Evolutionary conservation across 2,329 filamentous ascomycete species (phyloP), one percentile per base, ranked within the genome.

Genomic region (Remersonia thermophila): DNA sequence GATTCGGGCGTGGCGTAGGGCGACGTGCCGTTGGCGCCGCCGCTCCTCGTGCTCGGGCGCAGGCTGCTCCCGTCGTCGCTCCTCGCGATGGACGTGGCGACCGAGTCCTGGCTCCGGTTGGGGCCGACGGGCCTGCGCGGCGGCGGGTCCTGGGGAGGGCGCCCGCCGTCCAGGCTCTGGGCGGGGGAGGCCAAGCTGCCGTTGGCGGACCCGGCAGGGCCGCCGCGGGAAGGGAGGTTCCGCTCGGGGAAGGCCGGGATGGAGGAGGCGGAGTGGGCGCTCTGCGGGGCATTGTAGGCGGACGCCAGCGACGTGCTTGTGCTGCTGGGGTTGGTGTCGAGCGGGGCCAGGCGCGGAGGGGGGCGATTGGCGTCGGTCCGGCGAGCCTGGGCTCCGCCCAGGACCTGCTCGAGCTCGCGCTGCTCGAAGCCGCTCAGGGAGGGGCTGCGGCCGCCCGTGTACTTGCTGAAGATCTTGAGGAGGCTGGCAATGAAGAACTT

Each of bases 401-500:
- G 63, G 31, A 96, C 72, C 48, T 80, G 70, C 35, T 89, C 83
- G 41, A 80, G 65, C 60, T 95, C 86, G 41, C 71, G 73, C 35
- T 74, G 69, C 48, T 89, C 83, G 55, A 98, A 96, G 7, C 89
- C 89, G 37, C 73, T 65, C 35, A 98, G 67, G 40, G 82, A 73
- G 2, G 91, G 91, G 23, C 76, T 61, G 51, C 79, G 81, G 10
- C 89, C 89, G 18, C 84, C 83, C 1, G 91, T 96, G 55, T 96
- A 98, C 60, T 96, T 98, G 50, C 79, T 79, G 57, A 83, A 98
- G 47, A 98, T 95, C 60, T 96, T 98, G 53, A 96, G 77, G 48
- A 96, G 62, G 58, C 87, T 95, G 25, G 83, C 86, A 51, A 98
- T 91, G 59, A 98, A 98, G 62, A 96, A 96, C 55, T 94, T 89